Evolutionary conservation across 2,329 filamentous ascomycete species (phyloP).

Genomic region (Xenosphaeropsis pyriputrescens): DNA sequence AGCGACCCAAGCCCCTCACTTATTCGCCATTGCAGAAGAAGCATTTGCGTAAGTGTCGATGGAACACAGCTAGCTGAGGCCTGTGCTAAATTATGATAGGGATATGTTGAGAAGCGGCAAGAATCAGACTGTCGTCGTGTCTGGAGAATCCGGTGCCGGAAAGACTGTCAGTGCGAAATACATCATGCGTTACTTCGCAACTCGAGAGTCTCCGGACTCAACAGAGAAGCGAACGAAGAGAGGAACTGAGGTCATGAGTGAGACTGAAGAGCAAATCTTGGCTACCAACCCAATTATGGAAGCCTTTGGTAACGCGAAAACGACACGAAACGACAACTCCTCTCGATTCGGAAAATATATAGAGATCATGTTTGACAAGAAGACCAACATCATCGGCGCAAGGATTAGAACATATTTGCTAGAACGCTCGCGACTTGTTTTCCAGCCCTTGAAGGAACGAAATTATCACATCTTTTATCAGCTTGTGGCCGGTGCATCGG

Average conservation of each 20-base stretch:
- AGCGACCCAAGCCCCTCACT: conserved; percentile 89
- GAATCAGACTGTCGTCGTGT: conserved; percentile 99
- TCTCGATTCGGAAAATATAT: conserved; percentile 99
- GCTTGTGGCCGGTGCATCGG: conserved; percentile 80
- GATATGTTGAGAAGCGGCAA: conserved; percentile 94
- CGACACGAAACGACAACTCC: conserved; percentile 98
- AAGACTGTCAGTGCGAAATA: conserved; percentile 99
- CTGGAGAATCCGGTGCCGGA: conserved; percentile 93
- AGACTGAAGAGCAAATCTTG: conserved; percentile 96
- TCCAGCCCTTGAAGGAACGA: conserved; percentile 91
- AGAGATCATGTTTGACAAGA: conserved; percentile 96
- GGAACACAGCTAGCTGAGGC: neutral
- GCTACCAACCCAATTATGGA: conserved; percentile 99
- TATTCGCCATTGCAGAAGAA: conserved; percentile 98
- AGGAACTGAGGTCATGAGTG: conserved; percentile 74
- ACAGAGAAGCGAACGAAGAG: conserved; percentile 62
- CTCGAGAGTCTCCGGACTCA: conserved; percentile 84
- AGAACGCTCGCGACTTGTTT: conserved; percentile 89
- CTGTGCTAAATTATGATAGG: conserved; percentile 33
- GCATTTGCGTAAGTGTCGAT: conserved; percentile 67
- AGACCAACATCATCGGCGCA: conserved; percentile 92
- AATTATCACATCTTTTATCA: conserved; percentile 99
- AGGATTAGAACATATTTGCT: conserved; percentile 94
- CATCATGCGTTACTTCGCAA: conserved; percentile 99
- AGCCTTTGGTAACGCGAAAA: conserved; percentile 98